These are phyloP conservation scores for Nemania diffusa DNA, from an alignment of 2,329 filamentous ascomycete species.

Conservation along the genomic window DNA sequence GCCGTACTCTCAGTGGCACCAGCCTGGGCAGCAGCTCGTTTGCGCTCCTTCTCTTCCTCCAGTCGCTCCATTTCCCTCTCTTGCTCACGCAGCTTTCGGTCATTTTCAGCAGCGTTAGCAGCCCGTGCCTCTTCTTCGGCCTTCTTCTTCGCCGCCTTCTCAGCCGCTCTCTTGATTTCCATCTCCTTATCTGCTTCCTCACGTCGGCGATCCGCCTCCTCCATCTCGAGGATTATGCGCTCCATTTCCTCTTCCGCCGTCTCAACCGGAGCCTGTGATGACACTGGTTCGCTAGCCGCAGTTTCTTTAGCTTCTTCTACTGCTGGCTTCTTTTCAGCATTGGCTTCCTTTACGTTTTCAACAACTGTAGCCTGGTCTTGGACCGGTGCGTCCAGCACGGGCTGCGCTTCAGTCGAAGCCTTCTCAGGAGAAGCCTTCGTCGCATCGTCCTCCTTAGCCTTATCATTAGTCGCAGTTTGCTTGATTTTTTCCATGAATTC, in stretches of 20 bases:
- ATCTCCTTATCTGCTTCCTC: conserved; percentile 60
- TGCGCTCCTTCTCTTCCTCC: conserved; percentile 75
- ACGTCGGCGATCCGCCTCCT: conserved; percentile 63
- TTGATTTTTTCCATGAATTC: conserved; percentile 85
- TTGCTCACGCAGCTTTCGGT: conserved; percentile 75
- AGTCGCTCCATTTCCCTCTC: conserved; percentile 78
- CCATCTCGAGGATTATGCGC: conserved; percentile 71
- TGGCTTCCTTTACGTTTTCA: conserved; percentile 51
- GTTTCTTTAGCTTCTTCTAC: conserved; percentile 46
- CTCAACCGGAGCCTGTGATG: conserved; percentile 52
- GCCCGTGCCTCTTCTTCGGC: conserved; percentile 57
- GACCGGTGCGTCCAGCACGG: conserved; percentile 34
- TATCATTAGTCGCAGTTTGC: conserved; percentile 61
- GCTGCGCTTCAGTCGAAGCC: conserved; percentile 43
- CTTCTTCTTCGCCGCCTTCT: conserved; percentile 57
- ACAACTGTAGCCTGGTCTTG: conserved; percentile 44
- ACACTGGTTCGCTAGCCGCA: conserved; percentile 45
- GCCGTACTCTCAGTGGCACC: conserved; percentile 55
- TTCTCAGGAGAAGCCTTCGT: conserved; percentile 50
- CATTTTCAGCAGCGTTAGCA: conserved; percentile 64
- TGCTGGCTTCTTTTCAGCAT: conserved; percentile 44
- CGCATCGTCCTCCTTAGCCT: conserved; percentile 60
- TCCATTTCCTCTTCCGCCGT: conserved; percentile 68
- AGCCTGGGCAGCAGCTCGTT: conserved; percentile 61
- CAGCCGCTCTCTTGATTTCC: conserved; percentile 54